Percentiles rank a stretch among this genome's conserved stretches.
These are phyloP conservation scores for Mucuna pruriens DNA, from an alignment of 306 rosid species.

Conservation along the genomic window DNA sequence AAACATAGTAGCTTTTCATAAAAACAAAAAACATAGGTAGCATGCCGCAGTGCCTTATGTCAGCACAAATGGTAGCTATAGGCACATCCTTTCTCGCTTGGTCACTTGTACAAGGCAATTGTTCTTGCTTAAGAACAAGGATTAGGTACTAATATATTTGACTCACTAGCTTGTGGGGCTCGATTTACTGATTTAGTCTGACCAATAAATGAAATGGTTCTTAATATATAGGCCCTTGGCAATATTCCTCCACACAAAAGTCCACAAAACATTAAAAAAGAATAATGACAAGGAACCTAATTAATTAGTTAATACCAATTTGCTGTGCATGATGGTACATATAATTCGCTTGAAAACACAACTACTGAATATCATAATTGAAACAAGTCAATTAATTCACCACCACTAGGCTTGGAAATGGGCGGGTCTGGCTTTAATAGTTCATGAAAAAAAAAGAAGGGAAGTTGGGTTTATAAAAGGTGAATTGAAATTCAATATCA, in stretches of 20 bases:
- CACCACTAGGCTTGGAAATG: no score
- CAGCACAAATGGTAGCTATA: constrained; percentile 37
- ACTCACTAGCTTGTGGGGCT: constrained; percentile 40
- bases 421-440: no score
- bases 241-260: constrained; percentile 31
- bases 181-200: constrained; percentile 20
- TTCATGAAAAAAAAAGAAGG: no score
- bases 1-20: constrained; percentile 36
- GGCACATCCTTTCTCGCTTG: constrained; percentile 37
- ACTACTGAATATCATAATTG: constrained; percentile 8
- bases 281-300: not conserved
- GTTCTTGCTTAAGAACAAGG: constrained; percentile 41
- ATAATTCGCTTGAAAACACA: constrained; percentile 38
- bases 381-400: constrained; percentile 11
- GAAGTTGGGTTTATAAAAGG: no score
- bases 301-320: constrained; percentile 25
- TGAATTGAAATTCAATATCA: no score
- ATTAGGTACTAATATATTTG: constrained; percentile 43
- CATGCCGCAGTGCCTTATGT: constrained; percentile 33
- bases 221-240: constrained; percentile 1
- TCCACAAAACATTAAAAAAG: constrained; percentile 1
- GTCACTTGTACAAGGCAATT: constrained; percentile 32
- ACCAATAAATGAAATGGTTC: constrained; percentile 26
- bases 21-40: constrained; percentile 36
- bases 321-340: not conserved